phyloP scores from a whole-genome alignment of 176 grass and related monocot species.

The Aegilops tauschii region DNA sequence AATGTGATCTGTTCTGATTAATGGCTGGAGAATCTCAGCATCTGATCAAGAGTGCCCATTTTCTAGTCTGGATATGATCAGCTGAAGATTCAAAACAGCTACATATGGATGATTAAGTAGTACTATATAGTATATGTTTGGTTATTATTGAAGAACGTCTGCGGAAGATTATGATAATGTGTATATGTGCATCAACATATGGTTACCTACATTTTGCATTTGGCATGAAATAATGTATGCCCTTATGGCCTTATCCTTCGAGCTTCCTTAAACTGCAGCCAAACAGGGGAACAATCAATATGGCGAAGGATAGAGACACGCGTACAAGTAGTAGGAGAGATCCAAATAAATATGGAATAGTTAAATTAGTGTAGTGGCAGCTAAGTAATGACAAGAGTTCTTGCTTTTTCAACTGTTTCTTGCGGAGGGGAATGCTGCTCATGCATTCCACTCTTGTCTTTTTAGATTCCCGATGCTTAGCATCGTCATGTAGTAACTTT shows the following conservation, averaged over 20 bases:
- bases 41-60: conserved; percentile 1
- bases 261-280: not conserved
- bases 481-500: conserved; percentile 12
- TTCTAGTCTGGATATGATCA: conserved; percentile 38
- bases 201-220: not conserved
- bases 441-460: conserved; percentile 11
- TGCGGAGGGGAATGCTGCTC: not conserved
- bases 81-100: conserved; percentile 21
- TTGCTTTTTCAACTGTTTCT: conserved; percentile 8
- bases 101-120: not conserved
- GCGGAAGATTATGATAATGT: not conserved
- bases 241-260: not conserved
- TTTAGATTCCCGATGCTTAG: conserved; percentile 25
- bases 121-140: not conserved
- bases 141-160: conserved; percentile 11
- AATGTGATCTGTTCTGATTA: conserved; percentile 33
- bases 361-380: conserved; percentile 2
- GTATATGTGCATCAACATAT: not conserved
- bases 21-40: conserved; percentile 45
- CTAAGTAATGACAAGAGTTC: not conserved
- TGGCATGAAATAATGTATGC: not conserved
- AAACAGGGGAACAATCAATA: not conserved
- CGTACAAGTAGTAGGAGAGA: conserved; percentile 3
- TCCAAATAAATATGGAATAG: conserved; percentile 11
- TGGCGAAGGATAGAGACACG: not conserved